Base-by-base conservation (phyloP, 805 yeast genomes). In the Danielia oregonensis region DNA sequence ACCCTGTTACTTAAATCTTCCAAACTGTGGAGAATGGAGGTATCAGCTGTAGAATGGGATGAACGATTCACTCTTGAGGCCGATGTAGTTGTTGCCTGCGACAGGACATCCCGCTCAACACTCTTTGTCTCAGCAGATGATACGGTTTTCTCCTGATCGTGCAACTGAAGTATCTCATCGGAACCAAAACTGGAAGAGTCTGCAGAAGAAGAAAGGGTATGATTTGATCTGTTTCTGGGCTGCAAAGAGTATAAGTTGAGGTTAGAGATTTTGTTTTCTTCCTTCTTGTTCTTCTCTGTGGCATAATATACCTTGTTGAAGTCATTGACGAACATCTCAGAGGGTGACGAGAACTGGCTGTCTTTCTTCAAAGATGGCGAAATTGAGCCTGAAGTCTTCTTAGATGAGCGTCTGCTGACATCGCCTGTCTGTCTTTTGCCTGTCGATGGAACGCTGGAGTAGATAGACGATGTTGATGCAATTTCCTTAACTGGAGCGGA, bases 191-290 rank as follows among this genome's bases (percentile, higher is more conserved):
- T n/a, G 6, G 30, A 18, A 7, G 24, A 12, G 2, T 18, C 29
- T 17, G 17, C 24, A 10, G 29, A 10, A 6, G 62, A 44, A 2
- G 59, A 52, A 5, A 62, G 39, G 1, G 66, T 62, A 6, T 48
- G 57, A n/a, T 48, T 49, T 11, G 69, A 63, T 18, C 65, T 35
- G 28, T 47, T 49, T 37, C 59, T 42, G 6, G 69, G 69, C 31
- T 47, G 51, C 25, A 63, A 48, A 33, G 49, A 54, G 34, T 50
- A 59, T 21, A 49, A 35, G 29, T 46, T 42, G 25, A 41, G 36
- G 23, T 43, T 43, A 17, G 33, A 30, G 39, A 35, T 3, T 40
- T 26, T 39, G 34, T 29, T 43, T 51, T 31, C 30, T 21, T 27
- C 24, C 26, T 40, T 33, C 6, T 33, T 29, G n/a, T 37, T 38